Conservation (phyloP, 2,329 filamentous ascomycete species). For the Aspergillus quadricinctus region DNA sequence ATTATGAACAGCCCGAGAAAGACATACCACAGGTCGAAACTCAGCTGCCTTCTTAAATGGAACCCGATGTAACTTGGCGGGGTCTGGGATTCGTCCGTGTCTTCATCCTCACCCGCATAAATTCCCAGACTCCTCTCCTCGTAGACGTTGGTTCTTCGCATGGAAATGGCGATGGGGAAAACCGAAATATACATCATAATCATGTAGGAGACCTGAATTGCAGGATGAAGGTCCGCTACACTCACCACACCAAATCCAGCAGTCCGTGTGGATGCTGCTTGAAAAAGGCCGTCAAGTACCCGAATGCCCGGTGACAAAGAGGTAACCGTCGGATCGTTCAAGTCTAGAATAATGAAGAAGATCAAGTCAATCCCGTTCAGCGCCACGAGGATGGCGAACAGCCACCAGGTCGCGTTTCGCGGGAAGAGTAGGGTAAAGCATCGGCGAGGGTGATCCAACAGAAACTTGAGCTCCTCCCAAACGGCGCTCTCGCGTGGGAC, state of each 20-base stretch:
- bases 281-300: slow-evolving; percentile 82
- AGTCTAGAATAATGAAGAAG: slow-evolving; percentile 88
- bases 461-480: slow-evolving; percentile 85
- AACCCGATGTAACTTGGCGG: slow-evolving; percentile 81
- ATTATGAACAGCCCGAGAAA: slow-evolving; percentile 92
- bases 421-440: slow-evolving; percentile 96
- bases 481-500: slow-evolving; percentile 63
- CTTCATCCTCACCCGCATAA: slow-evolving; percentile 61
- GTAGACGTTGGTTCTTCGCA: slow-evolving; percentile 92
- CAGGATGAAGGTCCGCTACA: slow-evolving; percentile 74
- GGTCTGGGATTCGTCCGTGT: slow-evolving; percentile 49
- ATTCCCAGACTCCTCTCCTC: slow-evolving; percentile 68
- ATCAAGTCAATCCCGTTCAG: slow-evolving; percentile 83
- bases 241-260: slow-evolving; percentile 84
- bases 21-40: slow-evolving; percentile 97
- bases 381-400: slow-evolving; percentile 77
- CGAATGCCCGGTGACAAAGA: slow-evolving; percentile 67
- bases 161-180: slow-evolving; percentile 92
- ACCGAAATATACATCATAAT: slow-evolving; percentile 99
- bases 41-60: slow-evolving; percentile 87
- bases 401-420: slow-evolving; percentile 87
- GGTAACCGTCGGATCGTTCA: slow-evolving; percentile 66
- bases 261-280: slow-evolving; percentile 83
- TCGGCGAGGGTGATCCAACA: slow-evolving; percentile 89
- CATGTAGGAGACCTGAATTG: slow-evolving; percentile 87